phyloP scores from a whole-genome alignment of 768 basidiomycete species.

The Suillus americanus region DNA sequence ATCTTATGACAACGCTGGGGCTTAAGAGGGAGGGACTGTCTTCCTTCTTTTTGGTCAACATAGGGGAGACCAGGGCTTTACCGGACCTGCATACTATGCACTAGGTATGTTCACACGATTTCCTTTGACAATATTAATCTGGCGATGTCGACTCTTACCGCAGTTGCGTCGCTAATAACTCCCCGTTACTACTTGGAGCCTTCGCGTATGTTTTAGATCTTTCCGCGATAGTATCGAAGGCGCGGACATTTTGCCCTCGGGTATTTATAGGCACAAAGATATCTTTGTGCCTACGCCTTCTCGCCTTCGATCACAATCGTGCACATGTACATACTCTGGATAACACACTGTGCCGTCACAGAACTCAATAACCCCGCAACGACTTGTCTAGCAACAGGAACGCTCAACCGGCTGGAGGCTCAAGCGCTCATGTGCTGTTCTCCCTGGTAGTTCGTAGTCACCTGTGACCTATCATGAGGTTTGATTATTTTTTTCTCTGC shows the following conservation, averaged over 20 bases:
- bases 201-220: neutral
- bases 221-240: neutral
- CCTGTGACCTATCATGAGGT: neutral
- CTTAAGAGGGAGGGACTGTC: neutral
- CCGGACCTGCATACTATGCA: neutral
- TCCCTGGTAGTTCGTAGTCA: neutral
- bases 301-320: neutral
- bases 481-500: neutral
- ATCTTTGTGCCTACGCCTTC: neutral
- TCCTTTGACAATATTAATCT: neutral
- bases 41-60: neutral
- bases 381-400: constrained; percentile 1
- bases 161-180: neutral
- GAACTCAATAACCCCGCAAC: neutral
- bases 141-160: neutral
- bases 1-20: neutral
- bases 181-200: neutral
- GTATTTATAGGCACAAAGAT: neutral
- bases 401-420: neutral
- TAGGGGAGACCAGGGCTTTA: neutral
- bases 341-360: neutral
- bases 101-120: neutral
- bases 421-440: neutral
- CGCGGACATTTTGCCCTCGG: neutral
- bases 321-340: neutral